phyloP scores from a whole-genome alignment of 208 protist genomes.

The Trypanosoma platydactyli region DNA sequence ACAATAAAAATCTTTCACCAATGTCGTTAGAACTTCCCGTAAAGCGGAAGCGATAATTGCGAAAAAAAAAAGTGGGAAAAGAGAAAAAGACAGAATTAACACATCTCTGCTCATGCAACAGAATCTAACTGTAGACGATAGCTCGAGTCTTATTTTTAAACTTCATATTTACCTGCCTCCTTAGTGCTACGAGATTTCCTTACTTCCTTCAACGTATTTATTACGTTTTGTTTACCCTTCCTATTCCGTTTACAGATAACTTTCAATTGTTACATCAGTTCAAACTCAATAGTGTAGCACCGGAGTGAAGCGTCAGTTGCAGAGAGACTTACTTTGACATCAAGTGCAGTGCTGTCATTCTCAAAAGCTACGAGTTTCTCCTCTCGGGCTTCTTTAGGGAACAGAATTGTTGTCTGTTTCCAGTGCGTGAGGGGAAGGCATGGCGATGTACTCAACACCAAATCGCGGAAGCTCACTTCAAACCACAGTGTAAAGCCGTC shows the following conservation, averaged over 20 bases:
- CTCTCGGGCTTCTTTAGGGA: slow-evolving; percentile 46
- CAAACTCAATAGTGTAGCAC: slow-evolving; percentile 61
- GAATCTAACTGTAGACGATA: too few relatives aligned
- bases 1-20: too few relatives aligned
- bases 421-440: slow-evolving; percentile 72
- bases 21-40: too few relatives aligned
- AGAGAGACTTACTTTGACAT: slow-evolving; percentile 34
- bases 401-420: slow-evolving; percentile 86
- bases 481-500: slow-evolving; percentile 85
- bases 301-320: slow-evolving; percentile 34
- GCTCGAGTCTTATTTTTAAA: too few relatives aligned
- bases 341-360: slow-evolving; percentile 26
- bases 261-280: slow-evolving; percentile 35
- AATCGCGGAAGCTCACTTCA: slow-evolving; percentile 44
- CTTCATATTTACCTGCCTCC: neutral
- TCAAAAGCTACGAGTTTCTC: slow-evolving; percentile 41
- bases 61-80: too few relatives aligned
- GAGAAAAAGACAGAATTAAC: too few relatives aligned
- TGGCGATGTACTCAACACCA: slow-evolving; percentile 59
- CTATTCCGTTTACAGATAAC: neutral
- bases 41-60: too few relatives aligned
- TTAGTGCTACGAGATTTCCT: neutral
- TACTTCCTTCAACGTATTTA: neutral
- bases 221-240: neutral
- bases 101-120: too few relatives aligned